Evolutionary conservation across 192 early-diverging fungal genomes (phyloP).

Genomic region (Paraglomus brasilianum): DNA sequence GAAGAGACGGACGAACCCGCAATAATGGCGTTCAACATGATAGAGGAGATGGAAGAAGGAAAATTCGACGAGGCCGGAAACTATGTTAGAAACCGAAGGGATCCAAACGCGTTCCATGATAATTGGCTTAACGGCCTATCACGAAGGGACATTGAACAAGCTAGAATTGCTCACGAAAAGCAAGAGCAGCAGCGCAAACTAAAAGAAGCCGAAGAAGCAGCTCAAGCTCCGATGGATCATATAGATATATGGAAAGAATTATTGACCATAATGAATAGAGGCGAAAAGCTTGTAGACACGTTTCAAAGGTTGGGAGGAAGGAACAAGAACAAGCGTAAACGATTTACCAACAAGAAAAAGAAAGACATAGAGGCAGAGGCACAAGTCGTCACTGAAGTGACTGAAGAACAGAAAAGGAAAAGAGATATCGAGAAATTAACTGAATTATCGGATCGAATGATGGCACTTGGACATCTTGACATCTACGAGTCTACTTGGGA

Average conservation of each 20-base stretch:
- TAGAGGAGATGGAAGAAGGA: conserved; percentile 69
- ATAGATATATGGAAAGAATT: conserved; percentile 55
- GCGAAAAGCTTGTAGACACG: conserved; percentile 60
- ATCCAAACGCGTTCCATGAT: conserved; percentile 70
- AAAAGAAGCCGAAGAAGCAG: conserved; percentile 48
- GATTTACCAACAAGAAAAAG: conserved; percentile 28
- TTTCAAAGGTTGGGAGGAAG: conserved; percentile 58
- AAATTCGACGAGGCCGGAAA: conserved; percentile 66
- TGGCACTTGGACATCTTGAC: conserved; percentile 64
- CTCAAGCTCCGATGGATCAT: conserved; percentile 49
- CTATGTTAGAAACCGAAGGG: conserved; percentile 68
- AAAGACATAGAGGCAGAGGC: conserved; percentile 40
- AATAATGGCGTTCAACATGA: conserved; percentile 77
- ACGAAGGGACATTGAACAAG: conserved; percentile 53
- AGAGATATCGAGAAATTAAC: conserved; percentile 61
- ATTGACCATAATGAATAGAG: conserved; percentile 55
- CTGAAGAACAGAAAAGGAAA: conserved; percentile 44
- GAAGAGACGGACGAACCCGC: conserved; percentile 57
- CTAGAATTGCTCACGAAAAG: conserved; percentile 52
- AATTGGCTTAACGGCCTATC: conserved; percentile 69
- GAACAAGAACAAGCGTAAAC: conserved; percentile 42
- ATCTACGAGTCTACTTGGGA: conserved; percentile 74
- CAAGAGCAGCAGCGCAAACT: conserved; percentile 38
- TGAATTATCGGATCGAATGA: conserved; percentile 66
- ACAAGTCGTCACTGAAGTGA: conserved; percentile 31